Base-by-base conservation (phyloP, 2,329 filamentous ascomycete genomes). In the Chaetothyriales sp. region DNA sequence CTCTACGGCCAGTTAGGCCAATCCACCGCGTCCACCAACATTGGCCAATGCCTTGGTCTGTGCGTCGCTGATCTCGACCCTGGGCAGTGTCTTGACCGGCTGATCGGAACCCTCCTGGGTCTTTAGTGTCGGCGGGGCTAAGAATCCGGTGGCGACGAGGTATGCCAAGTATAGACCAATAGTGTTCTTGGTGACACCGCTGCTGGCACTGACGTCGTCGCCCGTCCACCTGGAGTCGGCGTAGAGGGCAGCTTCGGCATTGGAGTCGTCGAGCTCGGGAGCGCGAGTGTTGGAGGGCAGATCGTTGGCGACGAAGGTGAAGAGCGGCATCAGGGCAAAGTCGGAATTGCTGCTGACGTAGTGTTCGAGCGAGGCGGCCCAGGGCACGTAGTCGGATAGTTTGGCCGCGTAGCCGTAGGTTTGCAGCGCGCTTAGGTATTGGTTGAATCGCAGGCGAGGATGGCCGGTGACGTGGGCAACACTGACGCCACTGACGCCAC, bases 391-490 rank as follows among this genome's bases (percentile, higher is more conserved):
- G 37, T 76, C 70, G 2, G 85, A 75, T 56, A 82, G 75, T 0
- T 83, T 80, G 0, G 82, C 77, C 22, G 74, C 64, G 68, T 88
- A 94, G 22, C 87, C 87, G 64, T 86, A 94, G 18, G 72, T 74
- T 63, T 83, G 76, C 6, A 94, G 73, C 0, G 77, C 73, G 18
- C 77, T 76, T n/a, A 92, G 75, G 68, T 81, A 94, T 64, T 87
- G 76, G 68, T 84, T 87, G 74, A 89, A 83, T 2, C 80, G 80
- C 43, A 92, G 76, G 15, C 87, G 76, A 1, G 88, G 88, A 65
- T 89, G 86, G 2, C 78, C 79, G 1, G 88, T 94, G 47, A 92
- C 82, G 60, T 94, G 87, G 1, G 81, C 77, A 4, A 94, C 86
- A 54, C 77, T 72, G 2, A 80, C 67, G 2, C 72, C 71, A 8